Percentiles rank a stretch among this genome's conserved stretches.
These are phyloP conservation scores for Hymenoscyphus fraxineus DNA, from an alignment of 2,329 filamentous ascomycete genomes.

Conservation along the genomic window DNA sequence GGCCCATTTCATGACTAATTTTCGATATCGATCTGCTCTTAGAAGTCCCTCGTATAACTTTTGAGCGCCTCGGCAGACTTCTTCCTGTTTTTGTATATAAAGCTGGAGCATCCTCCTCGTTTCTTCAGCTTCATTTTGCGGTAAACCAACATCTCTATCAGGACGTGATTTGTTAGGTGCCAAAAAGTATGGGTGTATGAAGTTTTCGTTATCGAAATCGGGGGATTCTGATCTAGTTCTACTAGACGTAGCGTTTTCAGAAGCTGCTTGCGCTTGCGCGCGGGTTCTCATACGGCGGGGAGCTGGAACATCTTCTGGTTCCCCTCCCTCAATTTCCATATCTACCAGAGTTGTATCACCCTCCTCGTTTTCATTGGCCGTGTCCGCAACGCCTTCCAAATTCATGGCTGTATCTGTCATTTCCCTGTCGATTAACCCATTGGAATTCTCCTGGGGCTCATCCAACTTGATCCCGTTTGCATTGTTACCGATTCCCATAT, in stretches of 20 bases:
- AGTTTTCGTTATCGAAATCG: slow-evolving; percentile 46
- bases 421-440: slow-evolving; percentile 8
- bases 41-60: slow-evolving; percentile 68
- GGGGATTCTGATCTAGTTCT: slow-evolving; percentile 38
- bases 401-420: not conserved
- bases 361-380: not conserved
- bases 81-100: slow-evolving; percentile 83
- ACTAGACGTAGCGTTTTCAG: slow-evolving; percentile 34
- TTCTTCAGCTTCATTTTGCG: slow-evolving; percentile 71
- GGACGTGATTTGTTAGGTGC: slow-evolving; percentile 59
- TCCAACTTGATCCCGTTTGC: not conserved
- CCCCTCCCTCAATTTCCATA: slow-evolving; percentile 22
- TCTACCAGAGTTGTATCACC: slow-evolving; percentile 10
- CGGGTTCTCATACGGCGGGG: slow-evolving; percentile 53
- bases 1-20: slow-evolving; percentile 68
- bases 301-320: slow-evolving; percentile 41
- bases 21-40: slow-evolving; percentile 67
- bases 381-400: slow-evolving; percentile 6
- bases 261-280: slow-evolving; percentile 46
- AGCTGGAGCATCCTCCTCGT: slow-evolving; percentile 68
- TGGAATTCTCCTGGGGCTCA: not conserved
- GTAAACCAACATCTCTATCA: slow-evolving; percentile 69
- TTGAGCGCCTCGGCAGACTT: slow-evolving; percentile 68
- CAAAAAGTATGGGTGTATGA: slow-evolving; percentile 71
- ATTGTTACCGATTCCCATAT: not conserved